A percentile compares a stretch with the other conserved stretches of the same genome.
Evolutionary conservation across 2,329 filamentous ascomycete genomes (phyloP).

Genomic region (Coniochaeta sp.): DNA sequence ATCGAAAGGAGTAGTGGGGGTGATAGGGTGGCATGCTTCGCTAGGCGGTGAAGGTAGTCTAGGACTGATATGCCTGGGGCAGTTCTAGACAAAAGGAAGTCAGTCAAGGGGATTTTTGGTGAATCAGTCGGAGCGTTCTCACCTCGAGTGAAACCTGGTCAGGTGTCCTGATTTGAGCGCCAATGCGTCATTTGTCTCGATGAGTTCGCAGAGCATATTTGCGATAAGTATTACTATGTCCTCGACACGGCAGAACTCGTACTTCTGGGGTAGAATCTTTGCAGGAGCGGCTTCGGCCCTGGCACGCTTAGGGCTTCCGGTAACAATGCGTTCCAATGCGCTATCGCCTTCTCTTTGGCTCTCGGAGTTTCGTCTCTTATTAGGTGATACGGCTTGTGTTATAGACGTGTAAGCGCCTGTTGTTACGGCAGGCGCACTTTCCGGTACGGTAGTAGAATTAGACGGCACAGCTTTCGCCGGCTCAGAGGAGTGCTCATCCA

Average conservation of each 20-base stretch:
- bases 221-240: conserved; percentile 87
- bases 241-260: conserved; percentile 74
- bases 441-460: conserved; percentile 1
- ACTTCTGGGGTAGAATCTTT: conserved; percentile 61
- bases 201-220: conserved; percentile 92
- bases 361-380: conserved; percentile 37
- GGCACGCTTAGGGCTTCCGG: conserved; percentile 38
- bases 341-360: conserved; percentile 18
- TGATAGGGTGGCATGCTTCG: conserved; percentile 86
- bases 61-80: conserved; percentile 72
- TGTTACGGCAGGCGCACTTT: conserved; percentile 5
- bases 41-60: conserved; percentile 88
- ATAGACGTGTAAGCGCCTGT: conserved; percentile 6
- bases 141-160: conserved; percentile 93
- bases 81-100: conserved; percentile 31
- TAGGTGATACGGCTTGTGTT: conserved; percentile 20
- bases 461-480: not conserved
- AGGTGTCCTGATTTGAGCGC: conserved; percentile 79
- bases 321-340: conserved; percentile 7
- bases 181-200: conserved; percentile 83
- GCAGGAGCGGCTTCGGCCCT: conserved; percentile 41
- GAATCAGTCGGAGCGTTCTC: conserved; percentile 16
- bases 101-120: conserved; percentile 11
- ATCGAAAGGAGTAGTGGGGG: conserved; percentile 94
- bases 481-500: not conserved